These are phyloP conservation scores for Xylariaceae sp. DNA, from an alignment of 2,329 filamentous ascomycete species.

Conservation along the genomic window DNA sequence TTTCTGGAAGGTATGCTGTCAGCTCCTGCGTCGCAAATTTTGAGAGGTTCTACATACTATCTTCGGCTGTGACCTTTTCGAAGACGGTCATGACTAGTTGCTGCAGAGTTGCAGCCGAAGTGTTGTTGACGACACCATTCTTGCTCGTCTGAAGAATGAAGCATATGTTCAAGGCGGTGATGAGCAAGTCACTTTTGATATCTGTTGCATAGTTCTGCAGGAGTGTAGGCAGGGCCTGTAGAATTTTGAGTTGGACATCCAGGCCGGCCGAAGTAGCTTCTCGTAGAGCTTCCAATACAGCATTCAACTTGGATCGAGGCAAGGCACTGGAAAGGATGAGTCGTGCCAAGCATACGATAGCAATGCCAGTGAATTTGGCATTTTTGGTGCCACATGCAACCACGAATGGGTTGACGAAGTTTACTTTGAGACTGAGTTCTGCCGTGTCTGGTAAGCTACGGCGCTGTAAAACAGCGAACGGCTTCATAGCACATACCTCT, in stretches of 20 bases:
- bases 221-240: conserved; percentile 85
- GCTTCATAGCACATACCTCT: conserved; percentile 48
- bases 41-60: conserved; percentile 49
- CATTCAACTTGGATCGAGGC: conserved; percentile 72
- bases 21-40: neutral
- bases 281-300: conserved; percentile 82
- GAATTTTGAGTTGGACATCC: conserved; percentile 92
- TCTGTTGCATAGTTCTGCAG: conserved; percentile 86
- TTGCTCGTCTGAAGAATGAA: conserved; percentile 88
- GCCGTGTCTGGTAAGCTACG: conserved; percentile 16
- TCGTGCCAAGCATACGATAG: conserved; percentile 82
- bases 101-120: conserved; percentile 91
- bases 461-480: neutral
- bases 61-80: conserved; percentile 81
- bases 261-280: conserved; percentile 76
- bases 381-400: conserved; percentile 89
- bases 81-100: conserved; percentile 91
- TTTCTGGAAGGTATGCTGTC: conserved; percentile 28
- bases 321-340: conserved; percentile 79
- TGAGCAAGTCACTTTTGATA: conserved; percentile 74
- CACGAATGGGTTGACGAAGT: conserved; percentile 90
- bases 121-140: conserved; percentile 90
- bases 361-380: conserved; percentile 82
- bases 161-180: conserved; percentile 82
- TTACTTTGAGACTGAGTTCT: conserved; percentile 79